phyloP scores from a whole-genome alignment of 768 basidiomycete species.

The Heimioporus sp. region DNA sequence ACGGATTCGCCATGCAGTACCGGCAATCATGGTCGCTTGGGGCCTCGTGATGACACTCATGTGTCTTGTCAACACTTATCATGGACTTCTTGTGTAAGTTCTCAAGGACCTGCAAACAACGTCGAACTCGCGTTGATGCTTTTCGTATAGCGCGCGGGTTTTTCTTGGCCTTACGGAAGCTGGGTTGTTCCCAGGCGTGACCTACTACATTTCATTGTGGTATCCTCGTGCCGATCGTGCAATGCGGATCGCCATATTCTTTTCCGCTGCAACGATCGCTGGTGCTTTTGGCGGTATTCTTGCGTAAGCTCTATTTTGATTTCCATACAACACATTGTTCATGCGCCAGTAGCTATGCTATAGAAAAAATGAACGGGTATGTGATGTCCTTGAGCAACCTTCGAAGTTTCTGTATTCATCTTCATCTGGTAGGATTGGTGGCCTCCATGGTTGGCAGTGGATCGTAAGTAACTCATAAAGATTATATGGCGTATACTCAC shows the following conservation, averaged over 20 bases:
- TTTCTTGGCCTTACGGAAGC: conserved; percentile 49
- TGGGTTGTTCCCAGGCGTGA: conserved; percentile 42
- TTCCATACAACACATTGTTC: not conserved
- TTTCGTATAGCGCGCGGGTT: conserved; percentile 31
- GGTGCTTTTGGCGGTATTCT: conserved; percentile 50
- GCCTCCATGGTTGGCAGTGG: conserved; percentile 38
- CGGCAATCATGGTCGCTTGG: conserved; percentile 39
- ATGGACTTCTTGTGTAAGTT: conserved; percentile 31
- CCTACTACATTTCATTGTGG: conserved; percentile 55
- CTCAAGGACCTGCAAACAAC: not conserved
- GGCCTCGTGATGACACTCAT: conserved; percentile 38
- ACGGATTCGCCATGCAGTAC: conserved; percentile 31
- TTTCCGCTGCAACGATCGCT: conserved; percentile 57
- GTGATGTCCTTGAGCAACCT: conserved; percentile 18
- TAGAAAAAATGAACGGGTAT: conserved; percentile 33
- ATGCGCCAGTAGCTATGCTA: conserved; percentile 31
- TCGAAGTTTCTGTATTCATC: not conserved
- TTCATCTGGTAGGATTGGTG: conserved; percentile 17
- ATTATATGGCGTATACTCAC: conserved; percentile 7
- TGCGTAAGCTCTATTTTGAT: conserved; percentile 33
- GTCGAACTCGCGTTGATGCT: not conserved
- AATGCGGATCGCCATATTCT: conserved; percentile 59
- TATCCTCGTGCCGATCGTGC: conserved; percentile 59
- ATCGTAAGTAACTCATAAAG: conserved; percentile 26
- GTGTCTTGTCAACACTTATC: conserved; percentile 36